These are phyloP conservation scores for Penicillium sp. DNA, from an alignment of 2,329 filamentous ascomycete genomes.

Conservation along the genomic window DNA sequence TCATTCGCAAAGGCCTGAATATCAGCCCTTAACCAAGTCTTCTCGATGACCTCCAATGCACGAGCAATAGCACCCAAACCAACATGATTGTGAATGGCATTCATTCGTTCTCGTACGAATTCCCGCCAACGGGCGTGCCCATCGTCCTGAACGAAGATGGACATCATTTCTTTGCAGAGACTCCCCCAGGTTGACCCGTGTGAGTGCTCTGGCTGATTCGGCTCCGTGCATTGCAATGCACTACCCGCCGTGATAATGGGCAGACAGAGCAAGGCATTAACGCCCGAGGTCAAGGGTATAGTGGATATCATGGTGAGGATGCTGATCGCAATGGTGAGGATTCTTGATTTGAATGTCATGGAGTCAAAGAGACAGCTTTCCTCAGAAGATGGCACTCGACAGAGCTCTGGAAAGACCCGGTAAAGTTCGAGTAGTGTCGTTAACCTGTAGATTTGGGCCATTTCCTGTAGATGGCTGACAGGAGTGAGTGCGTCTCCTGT, in stretches of 20 bases:
- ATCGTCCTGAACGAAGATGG: not conserved
- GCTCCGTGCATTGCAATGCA: not conserved
- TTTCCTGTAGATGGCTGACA: not conserved
- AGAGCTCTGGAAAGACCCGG: not conserved
- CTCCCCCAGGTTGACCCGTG: not conserved
- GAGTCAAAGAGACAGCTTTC: not conserved
- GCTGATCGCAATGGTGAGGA: not conserved
- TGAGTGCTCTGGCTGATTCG: not conserved
- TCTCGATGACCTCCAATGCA: not conserved
- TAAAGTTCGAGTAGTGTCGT: not conserved
- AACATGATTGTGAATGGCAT: not conserved
- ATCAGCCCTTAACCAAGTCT: not conserved
- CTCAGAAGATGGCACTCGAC: not conserved
- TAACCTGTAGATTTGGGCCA: not conserved
- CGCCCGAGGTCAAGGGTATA: not conserved
- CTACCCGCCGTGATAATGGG: not conserved
- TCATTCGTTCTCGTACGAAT: not conserved
- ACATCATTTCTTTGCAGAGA: not conserved
- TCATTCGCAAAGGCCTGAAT: not conserved
- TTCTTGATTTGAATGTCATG: not conserved
- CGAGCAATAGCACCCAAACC: not conserved
- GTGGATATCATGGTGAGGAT: not conserved
- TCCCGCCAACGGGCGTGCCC: not conserved
- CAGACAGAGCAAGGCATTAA: not conserved
- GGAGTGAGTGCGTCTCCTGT: not conserved